Conservation (phyloP, 352 stramenopile species). For the Discostella stelligera region DNA sequence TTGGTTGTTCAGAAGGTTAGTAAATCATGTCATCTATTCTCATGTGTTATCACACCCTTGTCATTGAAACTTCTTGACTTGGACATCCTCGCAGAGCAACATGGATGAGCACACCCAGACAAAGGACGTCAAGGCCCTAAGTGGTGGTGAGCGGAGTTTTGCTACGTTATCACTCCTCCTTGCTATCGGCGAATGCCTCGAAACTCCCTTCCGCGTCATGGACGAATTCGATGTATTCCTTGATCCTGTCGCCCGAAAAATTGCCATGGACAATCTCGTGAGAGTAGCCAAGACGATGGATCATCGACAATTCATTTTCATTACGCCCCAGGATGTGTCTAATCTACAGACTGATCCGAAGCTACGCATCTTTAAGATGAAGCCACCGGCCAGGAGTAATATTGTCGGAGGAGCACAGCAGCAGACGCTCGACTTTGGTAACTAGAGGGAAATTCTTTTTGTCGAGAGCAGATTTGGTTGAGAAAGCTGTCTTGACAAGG, state of each 20-base stretch:
- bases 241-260: slow-evolving; percentile 94
- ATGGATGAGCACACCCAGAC: slow-evolving; percentile 83
- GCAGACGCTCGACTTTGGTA: slow-evolving; percentile 58
- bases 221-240: slow-evolving; percentile 99
- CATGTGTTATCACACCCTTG: neutral
- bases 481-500: neutral
- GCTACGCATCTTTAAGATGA: slow-evolving; percentile 79
- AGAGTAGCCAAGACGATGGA: slow-evolving; percentile 73
- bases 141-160: slow-evolving; percentile 93
- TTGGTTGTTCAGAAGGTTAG: slow-evolving; percentile 77
- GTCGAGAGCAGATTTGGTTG: neutral
- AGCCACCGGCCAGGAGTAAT: slow-evolving; percentile 49
- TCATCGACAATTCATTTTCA: slow-evolving; percentile 88
- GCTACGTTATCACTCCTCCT: slow-evolving; percentile 95
- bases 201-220: slow-evolving; percentile 94
- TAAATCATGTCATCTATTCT: neutral
- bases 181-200: slow-evolving; percentile 86
- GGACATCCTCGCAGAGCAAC: slow-evolving; percentile 34
- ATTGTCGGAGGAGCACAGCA: slow-evolving; percentile 59
- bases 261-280: slow-evolving; percentile 93
- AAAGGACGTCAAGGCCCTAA: slow-evolving; percentile 94
- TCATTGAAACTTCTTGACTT: neutral
- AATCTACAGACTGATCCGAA: slow-evolving; percentile 56
- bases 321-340: slow-evolving; percentile 85
- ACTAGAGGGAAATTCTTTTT: neutral